Evolutionary conservation across 2,329 filamentous ascomycete genomes (phyloP).

Genomic region (Xylaria sp.): DNA sequence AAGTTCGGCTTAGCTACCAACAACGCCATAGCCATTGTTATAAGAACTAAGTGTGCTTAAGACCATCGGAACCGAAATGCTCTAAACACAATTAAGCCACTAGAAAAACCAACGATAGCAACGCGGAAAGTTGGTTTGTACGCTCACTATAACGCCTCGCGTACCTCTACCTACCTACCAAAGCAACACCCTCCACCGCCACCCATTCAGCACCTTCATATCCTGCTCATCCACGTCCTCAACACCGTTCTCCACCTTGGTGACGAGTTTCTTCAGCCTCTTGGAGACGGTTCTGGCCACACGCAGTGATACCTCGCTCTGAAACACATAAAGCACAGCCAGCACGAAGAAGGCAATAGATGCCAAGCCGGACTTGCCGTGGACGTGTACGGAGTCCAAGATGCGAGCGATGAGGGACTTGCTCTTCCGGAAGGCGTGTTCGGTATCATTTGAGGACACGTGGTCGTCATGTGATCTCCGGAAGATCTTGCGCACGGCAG

Average conservation of each 20-base stretch:
- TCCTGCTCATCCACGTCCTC: constrained; percentile 60
- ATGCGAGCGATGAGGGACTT: constrained; percentile 62
- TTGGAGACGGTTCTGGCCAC: constrained; percentile 63
- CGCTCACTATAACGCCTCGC: background rate
- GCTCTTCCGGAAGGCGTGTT: constrained; percentile 65
- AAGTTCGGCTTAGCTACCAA: background rate
- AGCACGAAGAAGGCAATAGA: constrained; percentile 65
- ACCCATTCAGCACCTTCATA: constrained; percentile 60
- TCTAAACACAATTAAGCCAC: background rate
- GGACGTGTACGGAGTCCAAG: constrained; percentile 53
- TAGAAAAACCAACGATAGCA: background rate
- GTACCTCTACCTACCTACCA: constrained; percentile 48
- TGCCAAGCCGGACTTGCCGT: constrained; percentile 58
- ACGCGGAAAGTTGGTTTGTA: background rate
- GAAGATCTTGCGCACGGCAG: constrained; percentile 62
- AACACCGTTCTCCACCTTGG: constrained; percentile 60
- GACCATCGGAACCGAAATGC: background rate
- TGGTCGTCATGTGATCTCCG: constrained; percentile 49
- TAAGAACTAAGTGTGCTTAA: background rate
- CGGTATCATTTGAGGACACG: constrained; percentile 61
- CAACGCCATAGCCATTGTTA: background rate
- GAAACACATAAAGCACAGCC: constrained; percentile 66
- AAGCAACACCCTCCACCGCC: constrained; percentile 65
- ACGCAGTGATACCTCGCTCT: constrained; percentile 66
- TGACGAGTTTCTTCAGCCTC: constrained; percentile 59